These are phyloP conservation scores for Cryphonectria parasitica DNA, from an alignment of 2,329 filamentous ascomycete genomes.

Conservation along the genomic window DNA sequence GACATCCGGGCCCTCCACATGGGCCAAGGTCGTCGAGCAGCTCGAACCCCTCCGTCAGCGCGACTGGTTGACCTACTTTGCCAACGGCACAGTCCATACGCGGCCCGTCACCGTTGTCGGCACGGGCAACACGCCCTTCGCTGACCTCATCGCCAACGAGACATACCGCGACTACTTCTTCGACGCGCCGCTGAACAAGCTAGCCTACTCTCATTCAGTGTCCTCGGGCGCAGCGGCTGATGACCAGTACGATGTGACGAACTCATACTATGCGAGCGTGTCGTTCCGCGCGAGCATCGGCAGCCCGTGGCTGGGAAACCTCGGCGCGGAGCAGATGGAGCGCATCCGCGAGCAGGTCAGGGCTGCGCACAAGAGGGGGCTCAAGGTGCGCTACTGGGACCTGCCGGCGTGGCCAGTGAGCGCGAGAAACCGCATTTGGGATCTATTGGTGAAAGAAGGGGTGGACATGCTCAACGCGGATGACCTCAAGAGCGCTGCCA, in stretches of 20 bases:
- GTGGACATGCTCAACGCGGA: constrained; percentile 66
- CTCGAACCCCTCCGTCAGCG: constrained; percentile 61
- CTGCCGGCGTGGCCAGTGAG: constrained; percentile 60
- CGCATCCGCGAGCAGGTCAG: constrained; percentile 50
- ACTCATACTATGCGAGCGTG: constrained; percentile 69
- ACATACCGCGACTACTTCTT: constrained; percentile 67
- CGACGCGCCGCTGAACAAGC: constrained; percentile 62
- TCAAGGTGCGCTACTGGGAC: constrained; percentile 65
- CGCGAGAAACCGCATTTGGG: constrained; percentile 60
- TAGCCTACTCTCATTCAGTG: constrained; percentile 31
- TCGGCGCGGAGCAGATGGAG: constrained; percentile 49
- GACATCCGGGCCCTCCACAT: constrained; percentile 55
- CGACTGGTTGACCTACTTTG: constrained; percentile 60
- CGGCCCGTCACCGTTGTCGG: constrained; percentile 70
- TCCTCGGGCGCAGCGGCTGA: constrained; percentile 14
- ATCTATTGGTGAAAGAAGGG: constrained; percentile 56
- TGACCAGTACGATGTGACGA: constrained; percentile 51
- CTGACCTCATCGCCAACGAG: constrained; percentile 54
- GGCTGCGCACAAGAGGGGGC: constrained; percentile 55
- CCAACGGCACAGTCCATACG: constrained; percentile 52
- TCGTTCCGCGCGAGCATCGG: constrained; percentile 61
- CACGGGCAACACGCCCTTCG: constrained; percentile 67
- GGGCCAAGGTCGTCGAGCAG: constrained; percentile 56
- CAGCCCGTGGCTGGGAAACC: constrained; percentile 46
- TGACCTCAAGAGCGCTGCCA: constrained; percentile 54